Conservation (phyloP, 495 filamentous ascomycete genomes). For the Penicillium lividum region DNA sequence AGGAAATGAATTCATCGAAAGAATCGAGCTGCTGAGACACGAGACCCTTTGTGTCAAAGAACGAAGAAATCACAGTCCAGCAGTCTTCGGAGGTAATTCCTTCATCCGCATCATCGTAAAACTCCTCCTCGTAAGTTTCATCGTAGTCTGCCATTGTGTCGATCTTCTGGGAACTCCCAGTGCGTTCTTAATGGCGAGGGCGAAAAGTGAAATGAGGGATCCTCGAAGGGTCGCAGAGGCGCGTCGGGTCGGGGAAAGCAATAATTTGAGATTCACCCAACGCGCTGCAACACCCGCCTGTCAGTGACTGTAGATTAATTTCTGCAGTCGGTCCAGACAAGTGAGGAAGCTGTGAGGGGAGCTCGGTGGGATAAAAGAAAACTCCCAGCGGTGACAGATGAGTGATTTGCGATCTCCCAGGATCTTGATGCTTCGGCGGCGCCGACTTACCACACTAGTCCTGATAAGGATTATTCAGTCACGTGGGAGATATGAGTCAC, state of each 20-base stretch:
- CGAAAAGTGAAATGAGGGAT: constrained; percentile 6
- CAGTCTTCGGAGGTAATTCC: constrained; percentile 82
- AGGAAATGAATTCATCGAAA: constrained; percentile 92
- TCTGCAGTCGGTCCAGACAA: constrained; percentile 18
- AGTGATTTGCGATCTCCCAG: constrained; percentile 29
- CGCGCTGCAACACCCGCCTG: constrained; percentile 28
- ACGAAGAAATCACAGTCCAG: constrained; percentile 95
- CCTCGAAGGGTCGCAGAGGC: constrained; percentile 33
- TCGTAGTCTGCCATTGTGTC: constrained; percentile 56
- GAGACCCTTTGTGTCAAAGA: constrained; percentile 92
- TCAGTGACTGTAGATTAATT: constrained; percentile 19
- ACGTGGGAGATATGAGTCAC: not conserved
- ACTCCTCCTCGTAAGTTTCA: constrained; percentile 52
- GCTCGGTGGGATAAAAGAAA: constrained; percentile 23
- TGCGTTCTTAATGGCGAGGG: not conserved
- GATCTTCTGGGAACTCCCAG: not conserved
- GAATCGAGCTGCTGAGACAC: constrained; percentile 98
- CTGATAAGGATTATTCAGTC: constrained; percentile 6
- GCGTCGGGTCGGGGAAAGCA: constrained; percentile 20
- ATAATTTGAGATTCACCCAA: constrained; percentile 26
- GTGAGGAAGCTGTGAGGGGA: constrained; percentile 12
- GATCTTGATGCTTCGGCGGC: constrained; percentile 30
- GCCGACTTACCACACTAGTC: constrained; percentile 19
- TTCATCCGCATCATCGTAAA: constrained; percentile 67
- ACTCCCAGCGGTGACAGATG: constrained; percentile 27